These are phyloP conservation scores for Moesziomyces sp. DNA, from an alignment of 1,284 basidiomycete species.

Conservation along the genomic window DNA sequence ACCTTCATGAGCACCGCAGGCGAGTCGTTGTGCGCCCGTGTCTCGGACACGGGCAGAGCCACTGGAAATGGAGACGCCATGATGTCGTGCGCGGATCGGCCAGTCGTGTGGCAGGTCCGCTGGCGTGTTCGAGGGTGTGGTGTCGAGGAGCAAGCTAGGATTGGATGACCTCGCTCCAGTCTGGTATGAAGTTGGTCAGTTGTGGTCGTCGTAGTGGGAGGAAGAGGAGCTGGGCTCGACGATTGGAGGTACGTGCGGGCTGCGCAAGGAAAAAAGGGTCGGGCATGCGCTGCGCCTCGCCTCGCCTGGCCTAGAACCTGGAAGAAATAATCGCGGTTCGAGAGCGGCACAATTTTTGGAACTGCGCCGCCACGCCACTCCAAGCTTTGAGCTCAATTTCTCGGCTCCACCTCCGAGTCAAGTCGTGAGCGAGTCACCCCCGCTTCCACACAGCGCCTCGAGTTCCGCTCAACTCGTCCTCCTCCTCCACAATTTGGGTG, in stretches of 20 bases:
- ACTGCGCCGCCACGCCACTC: neutral
- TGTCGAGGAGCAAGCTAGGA: neutral
- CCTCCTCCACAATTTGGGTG: neutral
- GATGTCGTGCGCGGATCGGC: conserved; percentile 30
- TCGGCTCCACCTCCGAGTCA: neutral
- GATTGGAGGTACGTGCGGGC: conserved; percentile 6
- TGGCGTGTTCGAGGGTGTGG: neutral
- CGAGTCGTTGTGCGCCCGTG: conserved; percentile 43
- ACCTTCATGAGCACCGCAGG: conserved; percentile 60
- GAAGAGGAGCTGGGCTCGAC: neutral
- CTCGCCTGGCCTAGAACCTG: neutral
- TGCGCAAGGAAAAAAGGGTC: conserved; percentile 7
- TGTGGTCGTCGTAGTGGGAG: conserved; percentile 2
- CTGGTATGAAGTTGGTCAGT: neutral
- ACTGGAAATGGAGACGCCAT: conserved; percentile 66
- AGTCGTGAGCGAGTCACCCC: neutral
- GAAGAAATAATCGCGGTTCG: neutral
- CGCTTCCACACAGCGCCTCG: no score
- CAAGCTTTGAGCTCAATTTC: neutral
- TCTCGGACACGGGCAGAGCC: conserved; percentile 46
- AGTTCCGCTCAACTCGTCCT: neutral
- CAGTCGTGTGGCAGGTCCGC: neutral
- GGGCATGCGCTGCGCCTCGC: neutral
- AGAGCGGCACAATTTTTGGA: neutral
- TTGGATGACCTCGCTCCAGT: neutral